Conservation (phyloP, 768 basidiomycete species). For the Calocera cornea region DNA sequence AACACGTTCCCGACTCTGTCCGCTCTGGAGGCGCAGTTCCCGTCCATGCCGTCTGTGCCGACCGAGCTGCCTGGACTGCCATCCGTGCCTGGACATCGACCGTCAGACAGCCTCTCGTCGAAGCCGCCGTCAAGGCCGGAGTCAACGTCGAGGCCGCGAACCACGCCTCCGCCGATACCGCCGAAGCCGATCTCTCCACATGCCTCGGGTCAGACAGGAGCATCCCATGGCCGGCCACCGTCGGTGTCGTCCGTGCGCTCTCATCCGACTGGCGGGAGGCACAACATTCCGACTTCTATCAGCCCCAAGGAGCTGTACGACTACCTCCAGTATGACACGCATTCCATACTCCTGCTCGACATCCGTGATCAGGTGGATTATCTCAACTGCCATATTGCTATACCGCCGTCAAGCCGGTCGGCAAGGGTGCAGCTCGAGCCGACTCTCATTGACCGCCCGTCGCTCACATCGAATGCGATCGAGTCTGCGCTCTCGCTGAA, state of each 20-base stretch:
- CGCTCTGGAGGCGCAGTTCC: constrained; percentile 7
- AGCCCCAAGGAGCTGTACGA: constrained; percentile 40
- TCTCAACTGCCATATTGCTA: not conserved
- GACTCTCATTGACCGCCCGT: constrained; percentile 23
- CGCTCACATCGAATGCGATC: constrained; percentile 50
- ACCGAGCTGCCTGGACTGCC: constrained; percentile 6
- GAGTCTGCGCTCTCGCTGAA: constrained; percentile 62
- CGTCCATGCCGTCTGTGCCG: constrained; percentile 2
- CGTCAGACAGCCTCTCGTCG: constrained; percentile 25
- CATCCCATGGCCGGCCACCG: not conserved
- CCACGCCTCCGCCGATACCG: not conserved
- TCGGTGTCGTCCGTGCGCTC: not conserved
- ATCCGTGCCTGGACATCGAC: constrained; percentile 24
- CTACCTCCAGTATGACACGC: constrained; percentile 33
- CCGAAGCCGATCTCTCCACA: not conserved
- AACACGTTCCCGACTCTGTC: constrained; percentile 60
- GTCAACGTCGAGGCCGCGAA: not conserved
- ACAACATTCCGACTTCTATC: not conserved
- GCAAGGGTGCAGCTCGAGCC: not conserved
- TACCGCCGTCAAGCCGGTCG: not conserved
- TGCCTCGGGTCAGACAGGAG: not conserved
- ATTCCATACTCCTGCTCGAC: not conserved
- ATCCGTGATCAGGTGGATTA: not conserved
- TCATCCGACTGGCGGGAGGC: not conserved
- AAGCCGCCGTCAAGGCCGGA: not conserved